Conservation (phyloP, 139 green algal genomes). For the Tetraselmis chui region DNA sequence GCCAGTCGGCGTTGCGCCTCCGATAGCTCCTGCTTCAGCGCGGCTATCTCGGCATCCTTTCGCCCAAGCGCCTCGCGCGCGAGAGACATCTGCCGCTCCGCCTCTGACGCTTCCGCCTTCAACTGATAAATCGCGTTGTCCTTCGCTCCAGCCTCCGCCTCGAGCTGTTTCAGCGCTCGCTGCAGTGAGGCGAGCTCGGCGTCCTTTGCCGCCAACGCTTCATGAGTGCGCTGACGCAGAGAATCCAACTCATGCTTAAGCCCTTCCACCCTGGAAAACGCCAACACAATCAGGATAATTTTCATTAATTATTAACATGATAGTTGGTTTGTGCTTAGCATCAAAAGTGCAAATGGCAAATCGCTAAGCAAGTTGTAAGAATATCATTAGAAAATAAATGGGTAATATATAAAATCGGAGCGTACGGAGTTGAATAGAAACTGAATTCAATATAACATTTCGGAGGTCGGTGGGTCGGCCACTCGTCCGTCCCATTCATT, state of each 20-base stretch:
- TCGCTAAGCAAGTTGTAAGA: too few relatives aligned
- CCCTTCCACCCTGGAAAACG: neutral
- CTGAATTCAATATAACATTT: too few relatives aligned
- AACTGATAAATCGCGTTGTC: neutral
- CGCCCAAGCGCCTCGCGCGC: neutral
- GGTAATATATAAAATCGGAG: too few relatives aligned
- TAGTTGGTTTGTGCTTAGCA: too few relatives aligned
- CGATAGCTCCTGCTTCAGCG: neutral
- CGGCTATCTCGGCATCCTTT: neutral
- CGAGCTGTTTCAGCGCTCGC: neutral
- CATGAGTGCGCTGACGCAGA: neutral
- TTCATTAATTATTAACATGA: too few relatives aligned
- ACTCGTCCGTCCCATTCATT: too few relatives aligned
- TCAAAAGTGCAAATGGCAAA: too few relatives aligned
- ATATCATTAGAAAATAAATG: too few relatives aligned
- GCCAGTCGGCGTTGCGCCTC: neutral
- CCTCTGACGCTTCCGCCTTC: neutral
- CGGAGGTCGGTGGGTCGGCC: too few relatives aligned
- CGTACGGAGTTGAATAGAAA: too few relatives aligned
- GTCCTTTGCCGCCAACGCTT: neutral
- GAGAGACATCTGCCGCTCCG: neutral
- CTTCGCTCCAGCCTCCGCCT: neutral
- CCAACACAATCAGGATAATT: too few relatives aligned
- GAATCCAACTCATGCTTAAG: neutral
- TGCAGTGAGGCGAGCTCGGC: neutral